phyloP scores from a whole-genome alignment of 176 grass and related monocot species.

The Carex cristatella region DNA sequence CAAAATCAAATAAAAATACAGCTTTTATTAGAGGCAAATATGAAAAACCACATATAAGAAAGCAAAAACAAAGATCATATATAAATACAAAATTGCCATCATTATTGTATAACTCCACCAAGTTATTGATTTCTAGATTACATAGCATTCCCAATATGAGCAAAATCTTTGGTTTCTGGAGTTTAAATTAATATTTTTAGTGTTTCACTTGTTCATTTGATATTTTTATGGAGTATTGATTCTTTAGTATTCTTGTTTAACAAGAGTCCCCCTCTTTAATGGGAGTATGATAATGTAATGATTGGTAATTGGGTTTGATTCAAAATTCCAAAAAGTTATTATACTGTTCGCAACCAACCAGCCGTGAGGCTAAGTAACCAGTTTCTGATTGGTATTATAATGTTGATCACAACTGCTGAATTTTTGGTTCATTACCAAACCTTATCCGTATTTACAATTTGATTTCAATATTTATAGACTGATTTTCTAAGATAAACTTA shows the following conservation, averaged over 20 bases:
- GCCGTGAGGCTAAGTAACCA: not conserved
- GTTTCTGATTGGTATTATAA: not conserved
- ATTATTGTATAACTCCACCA: not conserved
- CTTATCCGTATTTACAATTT: not conserved
- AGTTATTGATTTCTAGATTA: not conserved
- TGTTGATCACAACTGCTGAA: not conserved
- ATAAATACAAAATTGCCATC: not conserved
- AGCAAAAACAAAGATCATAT: not conserved
- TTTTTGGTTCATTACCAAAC: not conserved
- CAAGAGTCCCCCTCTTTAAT: not conserved
- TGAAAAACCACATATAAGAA: not conserved
- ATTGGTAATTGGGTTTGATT: not conserved
- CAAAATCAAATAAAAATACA: not conserved
- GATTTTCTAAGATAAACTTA: not conserved
- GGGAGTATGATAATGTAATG: not conserved
- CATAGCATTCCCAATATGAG: not conserved
- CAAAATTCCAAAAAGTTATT: not conserved
- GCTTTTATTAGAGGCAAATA: not conserved
- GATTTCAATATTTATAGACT: not conserved
- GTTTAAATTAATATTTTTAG: not conserved
- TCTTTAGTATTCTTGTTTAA: not conserved
- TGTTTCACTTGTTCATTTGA: not conserved
- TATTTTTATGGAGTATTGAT: not conserved
- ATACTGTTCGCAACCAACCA: not conserved
- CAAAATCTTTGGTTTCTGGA: not conserved